These are phyloP conservation scores for Haberlea rhodopensis DNA, from an alignment of 257 asterid species.

Conservation along the genomic window DNA sequence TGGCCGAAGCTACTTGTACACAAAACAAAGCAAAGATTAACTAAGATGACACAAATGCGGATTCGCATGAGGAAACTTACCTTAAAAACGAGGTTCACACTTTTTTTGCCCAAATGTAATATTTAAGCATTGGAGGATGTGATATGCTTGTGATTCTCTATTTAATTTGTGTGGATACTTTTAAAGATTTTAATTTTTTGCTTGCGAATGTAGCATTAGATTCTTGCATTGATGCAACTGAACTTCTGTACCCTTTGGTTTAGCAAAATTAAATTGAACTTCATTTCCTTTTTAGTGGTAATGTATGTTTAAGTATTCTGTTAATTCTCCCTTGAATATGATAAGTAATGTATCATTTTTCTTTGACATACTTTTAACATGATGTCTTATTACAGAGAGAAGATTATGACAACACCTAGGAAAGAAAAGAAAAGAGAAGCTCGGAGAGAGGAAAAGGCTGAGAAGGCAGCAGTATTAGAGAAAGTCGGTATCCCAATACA, in stretches of 20 bases:
- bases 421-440: conserved; percentile 76
- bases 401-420: conserved; percentile 78
- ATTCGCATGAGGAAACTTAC: conserved; percentile 98
- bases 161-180: conserved; percentile 4
- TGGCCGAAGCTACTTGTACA: conserved; percentile 95
- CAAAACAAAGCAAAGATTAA: conserved; percentile 85
- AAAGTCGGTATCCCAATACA: conserved; percentile 37
- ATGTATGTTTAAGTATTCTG: neutral
- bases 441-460: conserved; percentile 91
- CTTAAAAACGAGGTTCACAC: conserved; percentile 71
- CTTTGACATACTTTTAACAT: conserved; percentile 19
- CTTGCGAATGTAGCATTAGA: neutral
- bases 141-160: neutral
- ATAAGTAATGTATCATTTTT: neutral
- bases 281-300: neutral
- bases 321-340: neutral
- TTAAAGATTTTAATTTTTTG: neutral
- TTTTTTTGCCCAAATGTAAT: conserved; percentile 1
- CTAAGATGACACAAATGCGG: conserved; percentile 98
- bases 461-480: conserved; percentile 73
- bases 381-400: conserved; percentile 62
- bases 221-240: neutral
- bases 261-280: neutral
- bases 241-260: neutral
- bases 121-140: conserved; percentile 1